Base-by-base conservation (phyloP, 176 grass and related monocot genomes). In the Themeda triandra region DNA sequence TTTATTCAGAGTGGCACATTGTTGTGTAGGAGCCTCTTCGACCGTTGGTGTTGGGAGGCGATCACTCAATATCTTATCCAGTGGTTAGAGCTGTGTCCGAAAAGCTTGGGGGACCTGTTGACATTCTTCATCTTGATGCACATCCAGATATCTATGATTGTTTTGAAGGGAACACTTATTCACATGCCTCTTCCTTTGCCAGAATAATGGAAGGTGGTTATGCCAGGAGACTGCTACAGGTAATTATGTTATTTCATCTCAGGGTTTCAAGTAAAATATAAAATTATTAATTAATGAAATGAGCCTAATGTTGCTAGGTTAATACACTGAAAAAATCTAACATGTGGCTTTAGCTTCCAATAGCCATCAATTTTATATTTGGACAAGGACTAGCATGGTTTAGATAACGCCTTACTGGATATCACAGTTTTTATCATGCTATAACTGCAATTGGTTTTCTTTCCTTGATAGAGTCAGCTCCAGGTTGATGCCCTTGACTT, bases 121-220 rank as follows among this genome's bases (percentile, higher is more conserved):
- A 98, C 75, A 92, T 98, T 83, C 96, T 98, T 90, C 96, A 98
- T 73, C 73, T 98, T 63, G 96, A 98, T 30, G 96, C 93, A 15
- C 96, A 98, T 98, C 96, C 96, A 81, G 96, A 98, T 85, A 98
- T 95, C 48, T 98, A 98, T 86, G 78, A 95, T 79, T 59, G 87
- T 63, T 98, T 90, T 86, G 96, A 98, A 88, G 96, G 96, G 78
- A 98, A 98, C 81, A 81, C 49, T 41, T 95, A 98, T 71, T 98
- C 96, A 3, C 96, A 98, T 79, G 96, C 96, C 46, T 98, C 96
- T 51, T 95, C 96, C 28, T 98, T 98, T 87, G 96, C 96, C 28
- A 90, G 96, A 88, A 98, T 98, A 74, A 98, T 98, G 96, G 96
- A 98, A 85, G 96, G 96, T 82, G 93, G 96, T 74, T 87, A 95